phyloP scores from a whole-genome alignment of 495 filamentous ascomycete genomes.

The Cladorrhinum samala region DNA sequence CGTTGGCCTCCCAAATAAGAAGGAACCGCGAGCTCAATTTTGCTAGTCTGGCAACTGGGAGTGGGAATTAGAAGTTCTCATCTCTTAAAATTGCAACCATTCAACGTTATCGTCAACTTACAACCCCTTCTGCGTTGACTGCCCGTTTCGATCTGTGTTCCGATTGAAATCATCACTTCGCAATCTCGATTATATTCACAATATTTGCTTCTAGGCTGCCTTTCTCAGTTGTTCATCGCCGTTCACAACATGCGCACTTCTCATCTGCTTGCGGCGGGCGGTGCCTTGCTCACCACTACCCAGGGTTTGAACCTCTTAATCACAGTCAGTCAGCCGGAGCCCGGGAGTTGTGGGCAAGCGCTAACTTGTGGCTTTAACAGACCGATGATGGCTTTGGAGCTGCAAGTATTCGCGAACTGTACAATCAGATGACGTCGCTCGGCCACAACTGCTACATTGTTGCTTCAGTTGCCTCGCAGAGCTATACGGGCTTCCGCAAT shows the following conservation, averaged over 20 bases:
- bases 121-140: too few species aligned
- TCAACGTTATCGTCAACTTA: too few species aligned
- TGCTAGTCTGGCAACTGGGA: too few species aligned
- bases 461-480: conserved; percentile 23
- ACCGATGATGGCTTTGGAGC: conserved; percentile 42
- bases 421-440: conserved; percentile 28
- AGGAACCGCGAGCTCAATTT: too few species aligned
- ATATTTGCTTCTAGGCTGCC: too few species aligned
- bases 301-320: conserved; percentile 20
- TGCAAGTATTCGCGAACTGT: conserved; percentile 38
- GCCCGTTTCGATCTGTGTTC: too few species aligned
- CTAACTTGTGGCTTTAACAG: conserved; percentile 3
- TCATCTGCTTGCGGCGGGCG: conserved; percentile 4
- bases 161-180: background rate
- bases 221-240: background rate
- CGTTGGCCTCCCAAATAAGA: too few species aligned
- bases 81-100: too few species aligned
- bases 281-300: background rate
- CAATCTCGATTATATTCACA: too few species aligned
- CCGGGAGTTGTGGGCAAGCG: too few species aligned
- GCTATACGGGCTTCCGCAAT: conserved; percentile 19
- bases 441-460: conserved; percentile 37
- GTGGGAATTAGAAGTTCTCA: too few species aligned
- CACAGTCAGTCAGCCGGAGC: conserved; percentile 8
- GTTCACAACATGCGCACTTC: conserved; percentile 7